phyloP scores from a whole-genome alignment of 2,329 filamentous ascomycete species.

The Pseudocercospora macadamiae region DNA sequence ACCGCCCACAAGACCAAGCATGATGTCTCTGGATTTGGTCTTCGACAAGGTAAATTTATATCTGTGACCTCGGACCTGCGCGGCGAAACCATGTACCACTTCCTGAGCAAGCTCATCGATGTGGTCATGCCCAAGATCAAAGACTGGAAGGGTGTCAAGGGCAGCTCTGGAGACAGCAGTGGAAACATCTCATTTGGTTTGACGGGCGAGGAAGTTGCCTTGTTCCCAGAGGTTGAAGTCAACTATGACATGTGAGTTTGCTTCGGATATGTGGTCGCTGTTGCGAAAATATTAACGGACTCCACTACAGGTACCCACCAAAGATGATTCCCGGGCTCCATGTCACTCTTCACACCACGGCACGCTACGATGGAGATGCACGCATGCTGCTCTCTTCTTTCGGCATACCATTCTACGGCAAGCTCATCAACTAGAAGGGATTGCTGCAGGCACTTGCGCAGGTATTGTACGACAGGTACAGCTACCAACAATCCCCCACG shows the following conservation, averaged over 20 bases:
- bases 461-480: conserved; percentile 4
- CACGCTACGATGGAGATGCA: conserved; percentile 82
- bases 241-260: conserved; percentile 83
- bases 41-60: conserved; percentile 71
- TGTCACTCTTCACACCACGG: conserved; percentile 81
- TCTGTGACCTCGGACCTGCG: conserved; percentile 76
- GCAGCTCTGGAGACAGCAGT: conserved; percentile 78
- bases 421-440: conserved; percentile 57
- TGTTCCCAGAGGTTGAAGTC: conserved; percentile 92
- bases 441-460: conserved; percentile 7
- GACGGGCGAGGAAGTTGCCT: conserved; percentile 70
- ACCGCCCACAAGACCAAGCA: conserved; percentile 69
- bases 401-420: conserved; percentile 81
- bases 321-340: conserved; percentile 85
- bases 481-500: conserved; percentile 1
- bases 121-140: conserved; percentile 93
- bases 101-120: conserved; percentile 86
- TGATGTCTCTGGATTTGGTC: conserved; percentile 74
- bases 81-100: conserved; percentile 84
- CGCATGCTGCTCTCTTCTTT: conserved; percentile 72
- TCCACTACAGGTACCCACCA: conserved; percentile 59
- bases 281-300: conserved; percentile 15
- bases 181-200: conserved; percentile 89
- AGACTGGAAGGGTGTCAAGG: conserved; percentile 84
- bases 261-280: neutral